phyloP scores from a whole-genome alignment of 768 basidiomycete genomes.

The Lentinula lateritia region DNA sequence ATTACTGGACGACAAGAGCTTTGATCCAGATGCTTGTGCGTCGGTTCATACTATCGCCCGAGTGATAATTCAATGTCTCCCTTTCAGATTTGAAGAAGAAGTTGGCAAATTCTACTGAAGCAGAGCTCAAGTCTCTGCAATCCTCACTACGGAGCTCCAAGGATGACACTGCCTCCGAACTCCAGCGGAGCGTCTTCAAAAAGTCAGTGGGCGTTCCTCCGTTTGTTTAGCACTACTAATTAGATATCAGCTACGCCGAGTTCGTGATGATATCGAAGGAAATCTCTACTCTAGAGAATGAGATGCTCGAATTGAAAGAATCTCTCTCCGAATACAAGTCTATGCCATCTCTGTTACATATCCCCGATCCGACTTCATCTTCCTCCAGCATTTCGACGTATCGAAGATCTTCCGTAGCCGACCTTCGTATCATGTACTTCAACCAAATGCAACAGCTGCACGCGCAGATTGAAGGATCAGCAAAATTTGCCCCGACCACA shows the following conservation, averaged over 20 bases:
- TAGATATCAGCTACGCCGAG: constrained; percentile 75
- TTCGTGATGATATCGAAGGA: constrained; percentile 97
- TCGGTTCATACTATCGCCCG: constrained; percentile 15
- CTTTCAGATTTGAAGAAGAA: constrained; percentile 70
- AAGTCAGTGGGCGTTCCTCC: constrained; percentile 45
- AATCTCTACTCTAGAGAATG: constrained; percentile 92
- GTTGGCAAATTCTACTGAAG: constrained; percentile 85
- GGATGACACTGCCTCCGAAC: constrained; percentile 67
- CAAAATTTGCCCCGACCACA: constrained; percentile 89
- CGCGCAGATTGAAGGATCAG: constrained; percentile 86
- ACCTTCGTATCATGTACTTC: constrained; percentile 89
- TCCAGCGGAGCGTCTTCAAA: constrained; percentile 93
- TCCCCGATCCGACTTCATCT: constrained; percentile 73
- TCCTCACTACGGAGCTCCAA: constrained; percentile 68
- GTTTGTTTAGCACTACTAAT: neutral
- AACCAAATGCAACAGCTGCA: constrained; percentile 92
- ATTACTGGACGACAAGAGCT: constrained; percentile 68
- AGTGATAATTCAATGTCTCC: neutral
- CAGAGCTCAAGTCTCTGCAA: constrained; percentile 70
- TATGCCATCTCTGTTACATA: constrained; percentile 89
- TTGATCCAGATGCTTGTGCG: constrained; percentile 88
- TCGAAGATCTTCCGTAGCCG: constrained; percentile 88
- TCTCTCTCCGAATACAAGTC: constrained; percentile 92
- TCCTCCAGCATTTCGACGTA: constrained; percentile 40
- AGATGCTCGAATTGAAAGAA: constrained; percentile 96